Percentiles rank a stretch among this genome's conserved stretches.
These are phyloP conservation scores for Botrytis pseudocinerea DNA, from an alignment of 2,329 filamentous ascomycete species.

Conservation along the genomic window DNA sequence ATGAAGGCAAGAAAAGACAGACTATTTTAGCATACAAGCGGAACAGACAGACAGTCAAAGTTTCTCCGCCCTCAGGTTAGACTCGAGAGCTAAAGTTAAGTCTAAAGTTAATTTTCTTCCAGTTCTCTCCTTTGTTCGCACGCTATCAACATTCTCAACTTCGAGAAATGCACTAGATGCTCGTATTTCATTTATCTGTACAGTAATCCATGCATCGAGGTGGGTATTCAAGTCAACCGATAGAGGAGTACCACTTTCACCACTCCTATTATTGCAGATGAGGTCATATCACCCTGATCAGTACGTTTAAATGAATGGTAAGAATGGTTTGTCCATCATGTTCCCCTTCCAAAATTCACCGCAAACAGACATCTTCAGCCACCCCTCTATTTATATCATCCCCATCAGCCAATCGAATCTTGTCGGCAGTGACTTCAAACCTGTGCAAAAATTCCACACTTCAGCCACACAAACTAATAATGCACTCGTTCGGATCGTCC, in stretches of 20 bases:
- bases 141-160: not conserved
- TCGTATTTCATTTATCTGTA: not conserved
- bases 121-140: not conserved
- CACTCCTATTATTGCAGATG: not conserved
- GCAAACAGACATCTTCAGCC: conserved; percentile 1
- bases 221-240: not conserved
- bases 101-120: not conserved
- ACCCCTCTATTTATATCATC: conserved; percentile 15
- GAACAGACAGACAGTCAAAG: not conserved
- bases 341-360: not conserved
- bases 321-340: not conserved
- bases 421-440: not conserved
- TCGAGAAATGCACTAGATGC: not conserved
- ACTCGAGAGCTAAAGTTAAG: not conserved
- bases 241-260: not conserved
- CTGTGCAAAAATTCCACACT: not conserved
- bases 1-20: not conserved
- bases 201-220: not conserved
- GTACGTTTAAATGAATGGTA: not conserved
- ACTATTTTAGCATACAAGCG: not conserved
- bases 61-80: not conserved
- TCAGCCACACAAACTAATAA: not conserved
- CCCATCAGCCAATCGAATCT: not conserved
- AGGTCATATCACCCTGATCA: not conserved
- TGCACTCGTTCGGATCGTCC: not conserved